Percentiles rank a stretch among this genome's conserved stretches.
Evolutionary conservation across 345 rosid genomes (phyloP).

Genomic region (Corchorus olitorius): DNA sequence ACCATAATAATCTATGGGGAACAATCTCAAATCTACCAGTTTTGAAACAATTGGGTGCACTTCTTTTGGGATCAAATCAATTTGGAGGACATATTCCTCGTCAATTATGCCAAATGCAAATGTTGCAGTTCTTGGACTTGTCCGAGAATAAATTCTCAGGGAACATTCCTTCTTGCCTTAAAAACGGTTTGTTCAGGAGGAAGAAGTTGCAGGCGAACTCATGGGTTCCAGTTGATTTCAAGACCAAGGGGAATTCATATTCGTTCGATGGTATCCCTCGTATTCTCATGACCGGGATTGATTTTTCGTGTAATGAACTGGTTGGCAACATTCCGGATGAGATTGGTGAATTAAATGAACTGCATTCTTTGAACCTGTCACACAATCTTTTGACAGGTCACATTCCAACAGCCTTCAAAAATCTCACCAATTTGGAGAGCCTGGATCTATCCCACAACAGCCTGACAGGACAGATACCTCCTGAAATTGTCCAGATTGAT

Average conservation of each 20-base stretch:
- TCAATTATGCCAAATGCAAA: conserved; percentile 22
- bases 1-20: conserved; percentile 19
- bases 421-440: conserved; percentile 24
- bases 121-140: conserved; percentile 26
- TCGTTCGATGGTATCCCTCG: conserved; percentile 25
- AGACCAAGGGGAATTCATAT: conserved; percentile 23
- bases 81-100: conserved; percentile 9
- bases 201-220: conserved; percentile 12
- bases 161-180: conserved; percentile 22
- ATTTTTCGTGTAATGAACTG: conserved; percentile 22
- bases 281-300: conserved; percentile 30
- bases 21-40: background rate
- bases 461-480: conserved; percentile 25
- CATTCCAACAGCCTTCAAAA: conserved; percentile 21
- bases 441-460: conserved; percentile 32
- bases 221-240: conserved; percentile 29
- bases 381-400: conserved; percentile 22
- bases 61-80: conserved; percentile 19
- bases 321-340: conserved; percentile 14
- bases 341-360: conserved; percentile 20
- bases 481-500: background rate
- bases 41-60: conserved; percentile 19
- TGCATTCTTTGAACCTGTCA: conserved; percentile 26
- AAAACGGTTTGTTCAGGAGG: conserved; percentile 14
- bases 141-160: conserved; percentile 25